Conservation (phyloP, 352 stramenopile species). For the Peronospora farinosa region DNA sequence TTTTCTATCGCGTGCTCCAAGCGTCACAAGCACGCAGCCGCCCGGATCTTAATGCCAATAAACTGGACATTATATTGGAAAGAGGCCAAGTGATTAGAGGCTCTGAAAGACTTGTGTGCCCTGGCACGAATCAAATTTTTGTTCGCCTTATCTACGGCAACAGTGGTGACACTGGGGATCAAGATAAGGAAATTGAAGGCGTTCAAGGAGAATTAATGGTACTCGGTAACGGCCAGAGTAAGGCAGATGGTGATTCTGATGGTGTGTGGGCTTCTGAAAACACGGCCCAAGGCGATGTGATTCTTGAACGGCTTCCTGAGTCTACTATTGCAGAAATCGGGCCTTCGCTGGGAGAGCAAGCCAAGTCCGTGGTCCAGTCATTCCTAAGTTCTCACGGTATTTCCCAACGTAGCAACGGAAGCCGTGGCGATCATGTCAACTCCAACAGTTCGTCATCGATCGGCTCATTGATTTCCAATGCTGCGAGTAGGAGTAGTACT, state of each 20-base stretch:
- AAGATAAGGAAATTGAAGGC: conserved; percentile 18
- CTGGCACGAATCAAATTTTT: conserved; percentile 61
- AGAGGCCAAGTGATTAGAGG: conserved; percentile 50
- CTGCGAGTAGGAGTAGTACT: conserved; percentile 10
- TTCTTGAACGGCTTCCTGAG: conserved; percentile 57
- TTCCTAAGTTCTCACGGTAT: conserved; percentile 49
- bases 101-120: conserved; percentile 44
- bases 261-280: conserved; percentile 68
- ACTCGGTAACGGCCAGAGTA: conserved; percentile 22
- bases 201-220: conserved; percentile 18
- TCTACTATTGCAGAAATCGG: conserved; percentile 27
- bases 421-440: conserved; percentile 10
- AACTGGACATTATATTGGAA: conserved; percentile 46
- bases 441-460: conserved; percentile 17
- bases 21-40: conserved; percentile 38
- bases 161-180: conserved; percentile 7
- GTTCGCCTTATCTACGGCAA: conserved; percentile 35
- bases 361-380: conserved; percentile 59
- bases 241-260: conserved; percentile 31
- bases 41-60: conserved; percentile 46
- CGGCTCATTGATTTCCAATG: conserved; percentile 16
- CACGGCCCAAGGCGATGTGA: conserved; percentile 44
- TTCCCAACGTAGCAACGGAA: conserved; percentile 19
- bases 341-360: conserved; percentile 49
- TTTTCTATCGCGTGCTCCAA: conserved; percentile 60